phyloP scores from a whole-genome alignment of 2,329 filamentous ascomycete genomes.

The Xylaria hypoxylon region DNA sequence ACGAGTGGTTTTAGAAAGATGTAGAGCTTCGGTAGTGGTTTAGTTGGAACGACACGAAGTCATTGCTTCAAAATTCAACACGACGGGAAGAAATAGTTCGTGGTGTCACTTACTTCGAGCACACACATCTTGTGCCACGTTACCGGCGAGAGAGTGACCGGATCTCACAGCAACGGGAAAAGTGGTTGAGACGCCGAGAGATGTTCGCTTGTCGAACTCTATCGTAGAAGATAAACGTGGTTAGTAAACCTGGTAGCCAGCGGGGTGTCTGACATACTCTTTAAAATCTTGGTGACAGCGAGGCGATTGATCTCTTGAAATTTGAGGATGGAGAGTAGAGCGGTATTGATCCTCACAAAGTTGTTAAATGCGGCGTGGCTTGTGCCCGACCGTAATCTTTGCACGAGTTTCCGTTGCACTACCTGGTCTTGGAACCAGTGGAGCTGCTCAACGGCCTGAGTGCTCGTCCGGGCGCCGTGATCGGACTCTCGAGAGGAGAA shows the following conservation, averaged over 20 bases:
- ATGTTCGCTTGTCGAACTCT: conserved; percentile 90
- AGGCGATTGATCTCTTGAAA: conserved; percentile 87
- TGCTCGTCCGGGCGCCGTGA: conserved; percentile 74
- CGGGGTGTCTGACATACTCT: conserved; percentile 66
- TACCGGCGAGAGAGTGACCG: conserved; percentile 71
- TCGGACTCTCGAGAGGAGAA: conserved; percentile 81
- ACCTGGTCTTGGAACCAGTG: conserved; percentile 79
- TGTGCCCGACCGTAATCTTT: conserved; percentile 72
- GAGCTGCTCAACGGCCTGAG: conserved; percentile 74
- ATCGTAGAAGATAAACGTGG: conserved; percentile 28
- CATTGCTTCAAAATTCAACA: neutral
- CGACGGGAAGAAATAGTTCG: neutral
- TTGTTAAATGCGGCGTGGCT: conserved; percentile 73
- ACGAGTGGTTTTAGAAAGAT: too few relatives aligned
- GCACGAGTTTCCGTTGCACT: conserved; percentile 66
- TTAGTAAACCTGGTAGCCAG: conserved; percentile 7
- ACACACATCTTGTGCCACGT: conserved; percentile 80
- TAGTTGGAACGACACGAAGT: neutral
- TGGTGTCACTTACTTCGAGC: conserved; percentile 55
- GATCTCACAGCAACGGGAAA: conserved; percentile 71
- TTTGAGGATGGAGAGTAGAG: conserved; percentile 81
- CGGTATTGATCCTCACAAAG: conserved; percentile 79
- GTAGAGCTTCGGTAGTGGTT: neutral
- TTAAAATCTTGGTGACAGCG: conserved; percentile 85
- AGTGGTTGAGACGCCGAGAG: conserved; percentile 73